phyloP scores from a whole-genome alignment of 768 basidiomycete genomes.

The Xanthoconium purpureum region DNA sequence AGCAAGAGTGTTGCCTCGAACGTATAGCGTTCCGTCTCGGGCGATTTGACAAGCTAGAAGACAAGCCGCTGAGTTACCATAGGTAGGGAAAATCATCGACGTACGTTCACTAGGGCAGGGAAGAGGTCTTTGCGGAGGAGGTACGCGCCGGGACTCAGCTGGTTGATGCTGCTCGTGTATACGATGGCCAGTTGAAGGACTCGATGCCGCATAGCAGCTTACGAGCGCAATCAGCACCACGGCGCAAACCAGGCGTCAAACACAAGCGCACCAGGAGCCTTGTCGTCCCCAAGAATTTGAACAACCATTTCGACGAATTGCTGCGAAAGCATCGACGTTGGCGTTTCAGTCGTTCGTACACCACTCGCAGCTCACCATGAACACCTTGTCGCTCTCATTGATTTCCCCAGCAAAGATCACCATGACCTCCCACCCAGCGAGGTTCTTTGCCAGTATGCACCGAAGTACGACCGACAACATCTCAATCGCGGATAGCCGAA shows the following conservation, averaged over 20 bases:
- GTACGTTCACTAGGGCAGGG: constrained; percentile 48
- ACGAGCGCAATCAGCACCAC: not conserved
- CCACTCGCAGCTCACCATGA: constrained; percentile 39
- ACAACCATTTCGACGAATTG: constrained; percentile 48
- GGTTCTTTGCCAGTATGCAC: constrained; percentile 51
- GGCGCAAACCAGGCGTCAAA: not conserved
- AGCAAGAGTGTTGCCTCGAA: constrained; percentile 61
- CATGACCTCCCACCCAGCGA: constrained; percentile 73
- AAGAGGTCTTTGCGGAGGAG: constrained; percentile 63
- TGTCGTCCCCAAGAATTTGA: constrained; percentile 43
- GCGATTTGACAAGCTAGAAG: constrained; percentile 51
- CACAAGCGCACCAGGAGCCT: constrained; percentile 34
- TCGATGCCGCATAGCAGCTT: constrained; percentile 50
- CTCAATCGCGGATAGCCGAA: constrained; percentile 43
- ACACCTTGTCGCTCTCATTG: constrained; percentile 52
- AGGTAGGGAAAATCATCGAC: constrained; percentile 15
- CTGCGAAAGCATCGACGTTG: constrained; percentile 32
- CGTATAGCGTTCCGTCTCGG: constrained; percentile 52
- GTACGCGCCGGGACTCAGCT: constrained; percentile 71
- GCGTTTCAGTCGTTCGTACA: not conserved
- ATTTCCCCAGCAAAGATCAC: constrained; percentile 63
- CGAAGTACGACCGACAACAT: constrained; percentile 48
- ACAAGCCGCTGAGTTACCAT: not conserved
- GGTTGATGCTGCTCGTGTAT: constrained; percentile 55
- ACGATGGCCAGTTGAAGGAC: constrained; percentile 55